A percentile compares a stretch with the other conserved stretches of the same genome.
Conservation (phyloP, 139 green algal species). For the Gonium pectorale region DNA sequence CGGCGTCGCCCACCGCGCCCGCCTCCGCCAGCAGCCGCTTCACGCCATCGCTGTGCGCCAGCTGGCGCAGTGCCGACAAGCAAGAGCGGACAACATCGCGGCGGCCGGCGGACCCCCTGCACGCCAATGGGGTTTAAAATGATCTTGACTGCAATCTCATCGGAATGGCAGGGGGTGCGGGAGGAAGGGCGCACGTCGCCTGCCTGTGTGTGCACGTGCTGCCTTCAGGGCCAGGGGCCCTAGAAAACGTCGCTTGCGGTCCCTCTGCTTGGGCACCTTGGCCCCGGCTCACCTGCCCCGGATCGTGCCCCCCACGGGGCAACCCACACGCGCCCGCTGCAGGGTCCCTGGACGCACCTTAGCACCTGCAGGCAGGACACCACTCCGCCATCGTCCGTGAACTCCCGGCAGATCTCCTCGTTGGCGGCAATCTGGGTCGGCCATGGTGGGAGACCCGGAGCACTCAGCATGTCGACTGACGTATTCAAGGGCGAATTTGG, state of each 20-base stretch:
- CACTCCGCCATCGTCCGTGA: constrained; percentile 56
- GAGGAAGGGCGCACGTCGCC: neutral
- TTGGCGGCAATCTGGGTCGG: constrained; percentile 50
- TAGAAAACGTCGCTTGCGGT: no score
- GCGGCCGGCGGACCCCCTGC: neutral
- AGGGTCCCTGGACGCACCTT: no score
- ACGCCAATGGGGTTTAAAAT: no score
- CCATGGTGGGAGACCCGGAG: neutral
- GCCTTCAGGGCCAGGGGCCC: no score
- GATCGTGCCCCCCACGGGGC: no score
- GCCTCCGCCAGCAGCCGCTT: constrained; percentile 76
- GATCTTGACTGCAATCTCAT: no score
- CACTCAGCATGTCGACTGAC: no score
- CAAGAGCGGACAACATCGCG: constrained; percentile 42
- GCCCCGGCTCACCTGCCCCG: no score
- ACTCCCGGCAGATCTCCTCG: constrained; percentile 63
- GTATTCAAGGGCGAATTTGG: no score
- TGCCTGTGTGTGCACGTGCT: no score
- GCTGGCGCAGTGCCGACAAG: constrained; percentile 73
- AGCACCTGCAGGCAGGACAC: constrained; percentile 43
- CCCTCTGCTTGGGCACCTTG: no score
- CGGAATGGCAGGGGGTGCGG: neutral
- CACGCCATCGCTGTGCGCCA: constrained; percentile 84
- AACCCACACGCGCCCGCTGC: no score
- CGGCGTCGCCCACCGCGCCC: constrained; percentile 61